Evolutionary conservation across 768 basidiomycete species (phyloP).

Genomic region (Termitomyces heimii): DNA sequence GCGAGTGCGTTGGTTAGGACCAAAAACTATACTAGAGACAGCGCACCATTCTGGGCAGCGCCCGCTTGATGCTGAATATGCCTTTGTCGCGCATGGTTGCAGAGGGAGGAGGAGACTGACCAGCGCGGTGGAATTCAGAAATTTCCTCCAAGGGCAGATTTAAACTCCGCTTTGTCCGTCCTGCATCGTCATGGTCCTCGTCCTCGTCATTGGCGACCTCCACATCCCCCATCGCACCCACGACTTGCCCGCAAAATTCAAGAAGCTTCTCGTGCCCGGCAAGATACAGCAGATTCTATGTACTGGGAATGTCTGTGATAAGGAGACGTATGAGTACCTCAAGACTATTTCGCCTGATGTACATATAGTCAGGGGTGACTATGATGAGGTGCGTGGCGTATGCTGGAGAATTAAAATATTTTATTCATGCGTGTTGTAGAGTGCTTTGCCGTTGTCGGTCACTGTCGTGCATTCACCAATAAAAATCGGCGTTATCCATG

Average conservation of each 20-base stretch:
- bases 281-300: slow-evolving; percentile 98
- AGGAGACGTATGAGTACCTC: slow-evolving; percentile 95
- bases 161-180: not conserved
- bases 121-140: slow-evolving; percentile 1
- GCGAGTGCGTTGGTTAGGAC: not conserved
- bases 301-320: slow-evolving; percentile 96
- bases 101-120: not conserved
- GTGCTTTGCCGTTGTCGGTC: slow-evolving; percentile 73
- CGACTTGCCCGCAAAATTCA: slow-evolving; percentile 94
- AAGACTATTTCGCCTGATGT: slow-evolving; percentile 93
- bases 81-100: slow-evolving; percentile 34
- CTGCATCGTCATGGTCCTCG: slow-evolving; percentile 67
- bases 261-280: slow-evolving; percentile 91
- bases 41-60: slow-evolving; percentile 75
- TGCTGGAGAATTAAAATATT: not conserved
- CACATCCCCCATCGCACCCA: slow-evolving; percentile 90
- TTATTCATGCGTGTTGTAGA: slow-evolving; percentile 26
- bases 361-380: slow-evolving; percentile 88
- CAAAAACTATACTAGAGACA: not conserved
- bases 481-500: slow-evolving; percentile 89
- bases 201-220: slow-evolving; percentile 94
- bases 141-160: slow-evolving; percentile 3
- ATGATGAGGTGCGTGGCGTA: slow-evolving; percentile 71
- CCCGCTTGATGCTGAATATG: slow-evolving; percentile 34
- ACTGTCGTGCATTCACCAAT: slow-evolving; percentile 82